phyloP scores from a whole-genome alignment of 345 rosid species.

The Populus pruinosa region DNA sequence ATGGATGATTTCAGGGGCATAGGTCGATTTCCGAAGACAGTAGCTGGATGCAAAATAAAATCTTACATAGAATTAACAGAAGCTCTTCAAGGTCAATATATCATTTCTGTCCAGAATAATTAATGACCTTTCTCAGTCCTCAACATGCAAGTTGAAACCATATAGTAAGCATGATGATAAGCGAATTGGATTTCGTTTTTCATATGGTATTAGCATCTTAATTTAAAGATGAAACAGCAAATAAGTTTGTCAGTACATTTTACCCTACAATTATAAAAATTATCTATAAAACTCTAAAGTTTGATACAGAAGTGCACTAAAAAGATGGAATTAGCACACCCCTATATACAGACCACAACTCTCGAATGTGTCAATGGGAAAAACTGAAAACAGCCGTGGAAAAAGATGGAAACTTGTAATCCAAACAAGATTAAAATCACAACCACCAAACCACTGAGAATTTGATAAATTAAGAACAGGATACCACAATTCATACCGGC shows the following conservation, averaged over 20 bases:
- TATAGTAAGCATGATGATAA: not conserved
- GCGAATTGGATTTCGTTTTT: not conserved
- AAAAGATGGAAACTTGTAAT: not conserved
- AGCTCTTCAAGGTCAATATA: not conserved
- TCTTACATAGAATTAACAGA: not conserved
- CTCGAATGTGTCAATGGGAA: no score
- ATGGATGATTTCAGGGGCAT: not conserved
- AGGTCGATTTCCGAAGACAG: not conserved
- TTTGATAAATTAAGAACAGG: not conserved
- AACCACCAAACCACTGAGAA: not conserved
- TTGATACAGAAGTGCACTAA: not conserved
- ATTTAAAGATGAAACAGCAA: not conserved
- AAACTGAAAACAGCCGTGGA: not conserved
- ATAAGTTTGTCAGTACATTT: not conserved
- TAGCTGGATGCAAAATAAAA: not conserved
- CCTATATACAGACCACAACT: not conserved
- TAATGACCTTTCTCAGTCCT: not conserved
- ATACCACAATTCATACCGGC: slow-evolving; percentile 49
- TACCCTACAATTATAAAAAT: not conserved
- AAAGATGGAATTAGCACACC: not conserved
- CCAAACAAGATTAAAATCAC: not conserved
- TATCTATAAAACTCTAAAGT: not conserved
- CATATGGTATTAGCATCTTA: not conserved
- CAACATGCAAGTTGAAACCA: not conserved
- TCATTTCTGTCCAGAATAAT: not conserved